Percentiles rank a stretch among this genome's conserved stretches.
phyloP scores from a whole-genome alignment of 257 asterid genomes.

The Ehretia macrophylla region DNA sequence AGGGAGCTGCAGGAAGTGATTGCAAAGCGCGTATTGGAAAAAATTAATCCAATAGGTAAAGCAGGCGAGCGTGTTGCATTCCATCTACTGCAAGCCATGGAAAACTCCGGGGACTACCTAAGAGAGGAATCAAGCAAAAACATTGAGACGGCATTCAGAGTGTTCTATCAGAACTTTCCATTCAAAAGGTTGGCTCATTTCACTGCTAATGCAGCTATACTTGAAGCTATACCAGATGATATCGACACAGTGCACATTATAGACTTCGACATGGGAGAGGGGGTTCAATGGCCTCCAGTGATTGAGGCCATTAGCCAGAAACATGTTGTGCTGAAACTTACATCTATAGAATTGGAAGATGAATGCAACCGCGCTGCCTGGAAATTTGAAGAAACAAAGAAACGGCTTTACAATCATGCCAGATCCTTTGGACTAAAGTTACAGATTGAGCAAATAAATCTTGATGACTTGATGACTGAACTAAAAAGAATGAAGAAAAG shows the following conservation, averaged over 20 bases:
- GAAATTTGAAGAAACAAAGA: slow-evolving; percentile 49
- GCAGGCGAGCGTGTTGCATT: slow-evolving; percentile 52
- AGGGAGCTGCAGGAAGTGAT: slow-evolving; percentile 46
- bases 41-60: slow-evolving; percentile 43
- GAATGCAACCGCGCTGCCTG: slow-evolving; percentile 21
- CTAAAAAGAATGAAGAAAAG: slow-evolving; percentile 24
- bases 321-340: slow-evolving; percentile 36
- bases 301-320: slow-evolving; percentile 45
- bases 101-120: slow-evolving; percentile 35
- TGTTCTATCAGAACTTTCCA: slow-evolving; percentile 36
- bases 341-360: slow-evolving; percentile 41
- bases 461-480: slow-evolving; percentile 33
- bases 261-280: slow-evolving; percentile 37
- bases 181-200: slow-evolving; percentile 38
- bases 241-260: slow-evolving; percentile 20
- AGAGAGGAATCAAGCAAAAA: slow-evolving; percentile 51
- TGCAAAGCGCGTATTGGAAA: slow-evolving; percentile 34
- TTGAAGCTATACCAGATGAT: slow-evolving; percentile 28
- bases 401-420: slow-evolving; percentile 44
- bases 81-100: slow-evolving; percentile 39
- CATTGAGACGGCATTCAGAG: slow-evolving; percentile 40
- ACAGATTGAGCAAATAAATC: slow-evolving; percentile 37
- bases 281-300: slow-evolving; percentile 48
- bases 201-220: slow-evolving; percentile 32
- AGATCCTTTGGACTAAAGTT: slow-evolving; percentile 31